A percentile compares a stretch with the other conserved stretches of the same genome.
phyloP scores from a whole-genome alignment of 148 eudicot species.

The Amaranthus cruentus region DNA sequence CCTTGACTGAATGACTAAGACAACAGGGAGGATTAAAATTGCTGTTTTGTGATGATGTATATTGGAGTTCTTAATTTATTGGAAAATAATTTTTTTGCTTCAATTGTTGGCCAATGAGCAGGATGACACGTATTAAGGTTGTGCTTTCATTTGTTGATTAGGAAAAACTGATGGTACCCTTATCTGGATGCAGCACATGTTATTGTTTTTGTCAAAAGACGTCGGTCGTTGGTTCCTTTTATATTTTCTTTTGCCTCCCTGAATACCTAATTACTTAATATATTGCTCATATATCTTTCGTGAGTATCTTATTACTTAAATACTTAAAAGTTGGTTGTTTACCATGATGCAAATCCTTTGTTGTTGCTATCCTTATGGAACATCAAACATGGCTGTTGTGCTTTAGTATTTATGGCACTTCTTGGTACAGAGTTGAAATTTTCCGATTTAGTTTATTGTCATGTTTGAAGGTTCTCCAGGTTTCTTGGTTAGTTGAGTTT shows the following conservation, averaged over 20 bases:
- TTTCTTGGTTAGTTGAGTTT: slow-evolving; percentile 14
- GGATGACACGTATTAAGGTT: slow-evolving; percentile 4
- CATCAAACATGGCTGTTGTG: background rate
- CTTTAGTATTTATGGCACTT: background rate
- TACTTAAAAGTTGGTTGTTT: background rate
- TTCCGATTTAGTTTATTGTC: background rate
- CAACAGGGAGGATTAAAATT: background rate
- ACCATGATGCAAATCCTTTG: slow-evolving; percentile 1
- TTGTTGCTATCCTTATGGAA: background rate
- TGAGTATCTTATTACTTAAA: background rate
- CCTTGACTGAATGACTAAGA: background rate
- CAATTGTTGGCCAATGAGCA: background rate
- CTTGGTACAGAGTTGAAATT: background rate
- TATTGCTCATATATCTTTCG: background rate
- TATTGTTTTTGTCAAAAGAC: slow-evolving; percentile 4
- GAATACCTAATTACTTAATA: background rate
- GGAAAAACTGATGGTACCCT: background rate
- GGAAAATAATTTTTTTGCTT: background rate
- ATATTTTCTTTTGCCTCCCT: slow-evolving; percentile 4
- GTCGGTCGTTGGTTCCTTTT: slow-evolving; percentile 7
- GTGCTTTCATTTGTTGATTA: background rate
- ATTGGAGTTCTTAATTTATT: background rate
- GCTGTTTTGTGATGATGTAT: background rate
- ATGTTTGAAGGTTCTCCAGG: slow-evolving; percentile 9
- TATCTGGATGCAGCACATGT: slow-evolving; percentile 2